phyloP scores from a whole-genome alignment of 805 yeast species.

The Danielia reshetovae region DNA sequence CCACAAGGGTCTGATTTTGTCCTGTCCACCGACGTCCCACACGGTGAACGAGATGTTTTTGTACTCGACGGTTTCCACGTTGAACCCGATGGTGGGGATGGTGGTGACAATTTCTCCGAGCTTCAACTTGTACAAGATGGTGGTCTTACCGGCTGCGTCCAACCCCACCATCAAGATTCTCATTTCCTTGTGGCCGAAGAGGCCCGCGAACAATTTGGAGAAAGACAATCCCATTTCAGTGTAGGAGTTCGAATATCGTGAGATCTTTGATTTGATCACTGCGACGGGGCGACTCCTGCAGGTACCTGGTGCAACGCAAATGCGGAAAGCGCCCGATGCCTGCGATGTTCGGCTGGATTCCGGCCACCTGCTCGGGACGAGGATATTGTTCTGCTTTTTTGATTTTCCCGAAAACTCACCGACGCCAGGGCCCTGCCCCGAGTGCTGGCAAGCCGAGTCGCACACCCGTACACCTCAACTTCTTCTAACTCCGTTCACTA shows the following conservation, averaged over 20 bases:
- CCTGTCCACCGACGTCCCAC: conserved; percentile 9
- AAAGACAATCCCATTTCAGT: conserved; percentile 4
- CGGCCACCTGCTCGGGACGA: too few species aligned
- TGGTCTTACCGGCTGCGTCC: conserved; percentile 8
- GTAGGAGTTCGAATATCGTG: conserved; percentile 1
- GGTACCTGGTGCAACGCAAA: too few species aligned
- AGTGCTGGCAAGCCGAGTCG: not conserved
- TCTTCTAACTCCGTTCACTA: too few species aligned
- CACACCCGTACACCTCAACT: conserved; percentile 7
- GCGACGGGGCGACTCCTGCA: too few species aligned
- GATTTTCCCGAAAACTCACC: too few species aligned
- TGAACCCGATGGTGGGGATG: conserved; percentile 7
- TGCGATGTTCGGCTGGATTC: too few species aligned
- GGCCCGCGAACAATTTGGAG: conserved; percentile 4
- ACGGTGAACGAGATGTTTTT: conserved; percentile 6
- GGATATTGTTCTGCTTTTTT: too few species aligned
- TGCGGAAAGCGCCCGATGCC: too few species aligned
- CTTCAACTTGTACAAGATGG: conserved; percentile 7
- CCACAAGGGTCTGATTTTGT: conserved; percentile 7
- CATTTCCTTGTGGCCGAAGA: conserved; percentile 7
- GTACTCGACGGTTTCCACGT: conserved; percentile 7
- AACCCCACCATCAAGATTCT: conserved; percentile 7
- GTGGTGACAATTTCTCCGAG: conserved; percentile 7
- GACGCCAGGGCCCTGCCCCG: not conserved
- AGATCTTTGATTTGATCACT: conserved; percentile 2